These are phyloP conservation scores for Mangifera indica DNA, from an alignment of 345 rosid genomes.

Conservation along the genomic window DNA sequence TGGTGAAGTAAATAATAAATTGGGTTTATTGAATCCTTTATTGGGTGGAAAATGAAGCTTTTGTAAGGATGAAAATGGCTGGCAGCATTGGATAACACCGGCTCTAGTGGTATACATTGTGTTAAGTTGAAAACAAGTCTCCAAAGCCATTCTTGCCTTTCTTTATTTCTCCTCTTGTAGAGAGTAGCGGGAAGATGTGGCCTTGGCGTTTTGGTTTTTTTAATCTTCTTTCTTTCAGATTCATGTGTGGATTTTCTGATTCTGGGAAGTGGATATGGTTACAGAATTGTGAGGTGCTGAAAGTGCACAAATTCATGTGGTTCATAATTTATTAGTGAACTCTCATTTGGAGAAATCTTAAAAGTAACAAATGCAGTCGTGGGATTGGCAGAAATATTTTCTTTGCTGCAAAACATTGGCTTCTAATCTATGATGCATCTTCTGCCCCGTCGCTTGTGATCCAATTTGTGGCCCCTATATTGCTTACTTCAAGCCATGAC, in stretches of 20 bases:
- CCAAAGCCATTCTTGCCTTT: slow-evolving; percentile 39
- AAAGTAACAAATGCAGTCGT: not conserved
- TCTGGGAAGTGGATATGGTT: slow-evolving; percentile 20
- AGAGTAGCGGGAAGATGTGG: slow-evolving; percentile 7
- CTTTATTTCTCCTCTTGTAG: not conserved
- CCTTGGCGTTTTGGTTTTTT: not conserved
- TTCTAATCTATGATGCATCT: slow-evolving; percentile 21
- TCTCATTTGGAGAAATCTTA: not conserved
- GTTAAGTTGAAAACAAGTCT: slow-evolving; percentile 46
- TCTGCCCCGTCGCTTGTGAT: no score
- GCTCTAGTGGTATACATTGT: slow-evolving; percentile 31
- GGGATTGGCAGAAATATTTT: not conserved
- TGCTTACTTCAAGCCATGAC: no score
- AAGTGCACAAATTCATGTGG: slow-evolving; percentile 35
- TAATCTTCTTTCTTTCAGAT: not conserved
- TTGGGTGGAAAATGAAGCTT: slow-evolving; percentile 33
- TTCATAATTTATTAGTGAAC: slow-evolving; percentile 15
- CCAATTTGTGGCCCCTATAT: no score
- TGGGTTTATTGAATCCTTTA: slow-evolving; percentile 29
- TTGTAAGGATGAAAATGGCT: slow-evolving; percentile 32
- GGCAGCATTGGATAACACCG: slow-evolving; percentile 28
- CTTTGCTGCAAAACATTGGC: not conserved
- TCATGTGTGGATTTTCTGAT: slow-evolving; percentile 6
- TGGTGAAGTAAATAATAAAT: slow-evolving; percentile 24
- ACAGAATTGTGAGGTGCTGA: slow-evolving; percentile 37